A percentile compares a stretch with the other conserved stretches of the same genome.
Conservation (phyloP, 192 early-diverging fungal species). For the Coemansia sp. region DNA sequence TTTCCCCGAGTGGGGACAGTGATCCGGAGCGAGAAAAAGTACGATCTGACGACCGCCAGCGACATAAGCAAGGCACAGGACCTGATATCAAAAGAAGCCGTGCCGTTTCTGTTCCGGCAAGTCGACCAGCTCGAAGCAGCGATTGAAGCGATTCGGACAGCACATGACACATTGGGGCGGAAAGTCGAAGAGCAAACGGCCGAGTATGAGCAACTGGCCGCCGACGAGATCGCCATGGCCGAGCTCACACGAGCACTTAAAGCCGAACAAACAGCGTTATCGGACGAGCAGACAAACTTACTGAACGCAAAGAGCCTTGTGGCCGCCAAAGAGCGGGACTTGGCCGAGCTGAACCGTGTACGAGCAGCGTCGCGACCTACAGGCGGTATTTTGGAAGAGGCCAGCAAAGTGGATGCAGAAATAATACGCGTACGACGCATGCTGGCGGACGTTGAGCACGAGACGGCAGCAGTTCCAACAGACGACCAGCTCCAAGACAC, state of each 20-base stretch:
- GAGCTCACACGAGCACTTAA: conserved; percentile 28
- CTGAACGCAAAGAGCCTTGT: conserved; percentile 44
- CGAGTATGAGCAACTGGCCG: conserved; percentile 39
- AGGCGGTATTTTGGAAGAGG: conserved; percentile 34
- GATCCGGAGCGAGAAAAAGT: conserved; percentile 46
- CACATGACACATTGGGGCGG: conserved; percentile 39
- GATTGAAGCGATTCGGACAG: conserved; percentile 38
- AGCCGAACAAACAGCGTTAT: conserved; percentile 24
- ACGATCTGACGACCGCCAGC: conserved; percentile 54
- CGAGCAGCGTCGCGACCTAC: conserved; percentile 17
- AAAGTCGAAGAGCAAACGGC: conserved; percentile 34
- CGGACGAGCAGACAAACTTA: conserved; percentile 45
- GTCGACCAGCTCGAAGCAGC: conserved; percentile 53
- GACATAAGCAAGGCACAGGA: conserved; percentile 53
- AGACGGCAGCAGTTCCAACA: conserved; percentile 25
- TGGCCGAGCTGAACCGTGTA: conserved; percentile 41
- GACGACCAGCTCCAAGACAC: conserved; percentile 44
- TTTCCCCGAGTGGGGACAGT: conserved; percentile 51
- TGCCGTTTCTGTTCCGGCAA: conserved; percentile 54
- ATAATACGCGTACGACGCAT: conserved; percentile 39
- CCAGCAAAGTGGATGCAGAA: conserved; percentile 39
- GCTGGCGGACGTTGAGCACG: conserved; percentile 42
- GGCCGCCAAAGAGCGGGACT: conserved; percentile 47
- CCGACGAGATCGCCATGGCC: conserved; percentile 32
- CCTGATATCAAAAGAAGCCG: conserved; percentile 52